Conservation (phyloP, 495 filamentous ascomycete species). For the Venustampulla echinocandica region DNA sequence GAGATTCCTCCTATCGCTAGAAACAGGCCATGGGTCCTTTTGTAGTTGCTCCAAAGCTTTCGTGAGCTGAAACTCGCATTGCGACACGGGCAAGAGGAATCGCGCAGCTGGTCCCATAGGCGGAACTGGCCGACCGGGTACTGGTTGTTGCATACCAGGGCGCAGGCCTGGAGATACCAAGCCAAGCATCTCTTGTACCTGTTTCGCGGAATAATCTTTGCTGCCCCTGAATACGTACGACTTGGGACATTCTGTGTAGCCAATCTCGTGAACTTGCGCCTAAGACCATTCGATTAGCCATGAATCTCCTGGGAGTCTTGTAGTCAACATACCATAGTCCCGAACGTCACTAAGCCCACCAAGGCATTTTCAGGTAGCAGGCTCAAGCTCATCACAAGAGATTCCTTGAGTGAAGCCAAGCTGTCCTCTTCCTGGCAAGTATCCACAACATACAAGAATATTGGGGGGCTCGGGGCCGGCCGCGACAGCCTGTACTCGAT, state of each 20-base stretch:
- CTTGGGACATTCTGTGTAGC: conserved; percentile 96
- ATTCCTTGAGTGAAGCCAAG: conserved; percentile 89
- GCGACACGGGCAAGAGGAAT: conserved; percentile 89
- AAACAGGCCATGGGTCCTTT: conserved; percentile 96
- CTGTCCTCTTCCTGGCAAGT: conserved; percentile 99
- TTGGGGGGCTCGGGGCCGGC: conserved; percentile 87
- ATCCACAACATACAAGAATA: conserved; percentile 97
- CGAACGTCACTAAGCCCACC: conserved; percentile 91
- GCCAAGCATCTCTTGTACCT: conserved; percentile 98
- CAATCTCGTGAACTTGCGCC: conserved; percentile 96
- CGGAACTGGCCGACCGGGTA: conserved; percentile 60
- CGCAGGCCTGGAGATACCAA: conserved; percentile 59
- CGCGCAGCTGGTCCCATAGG: conserved; percentile 75
- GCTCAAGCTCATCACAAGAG: conserved; percentile 93
- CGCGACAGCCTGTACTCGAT: conserved; percentile 95
- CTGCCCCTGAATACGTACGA: conserved; percentile 98
- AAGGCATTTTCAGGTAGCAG: conserved; percentile 87
- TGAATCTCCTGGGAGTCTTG: not conserved
- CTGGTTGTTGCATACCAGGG: conserved; percentile 66
- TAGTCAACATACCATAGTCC: conserved; percentile 69
- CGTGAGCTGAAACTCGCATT: conserved; percentile 97
- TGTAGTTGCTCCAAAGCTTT: conserved; percentile 94
- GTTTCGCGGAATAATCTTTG: conserved; percentile 94
- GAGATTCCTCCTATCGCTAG: conserved; percentile 84
- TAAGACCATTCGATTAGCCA: conserved; percentile 26